A percentile compares a stretch with the other conserved stretches of the same genome.
Evolutionary conservation across 2,329 filamentous ascomycete genomes (phyloP).

Genomic region (Seiridium unicorne): DNA sequence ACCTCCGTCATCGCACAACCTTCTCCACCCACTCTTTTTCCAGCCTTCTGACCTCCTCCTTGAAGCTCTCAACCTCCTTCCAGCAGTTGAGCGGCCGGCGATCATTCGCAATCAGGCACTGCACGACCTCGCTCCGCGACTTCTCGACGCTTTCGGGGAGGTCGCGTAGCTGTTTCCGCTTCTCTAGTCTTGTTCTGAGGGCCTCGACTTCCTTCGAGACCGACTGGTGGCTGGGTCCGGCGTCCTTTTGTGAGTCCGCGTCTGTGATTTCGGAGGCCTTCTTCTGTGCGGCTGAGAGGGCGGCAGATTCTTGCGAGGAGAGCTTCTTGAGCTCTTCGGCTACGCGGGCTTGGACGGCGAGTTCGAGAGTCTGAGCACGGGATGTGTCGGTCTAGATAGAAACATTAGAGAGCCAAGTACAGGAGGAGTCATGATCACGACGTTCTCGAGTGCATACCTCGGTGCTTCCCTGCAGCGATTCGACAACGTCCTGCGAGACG

Average conservation of each 20-base stretch:
- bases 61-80: conserved; percentile 88
- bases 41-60: conserved; percentile 80
- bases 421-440: conserved; percentile 3
- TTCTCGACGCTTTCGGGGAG: conserved; percentile 70
- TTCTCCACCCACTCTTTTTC: conserved; percentile 88
- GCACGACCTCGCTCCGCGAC: conserved; percentile 73
- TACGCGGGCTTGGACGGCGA: conserved; percentile 85
- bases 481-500: conserved; percentile 77
- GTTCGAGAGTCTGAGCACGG: conserved; percentile 78
- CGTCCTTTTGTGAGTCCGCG: conserved; percentile 23
- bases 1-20: conserved; percentile 48
- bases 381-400: conserved; percentile 76
- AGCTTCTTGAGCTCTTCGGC: conserved; percentile 81
- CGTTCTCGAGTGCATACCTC: conserved; percentile 58
- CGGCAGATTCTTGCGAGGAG: conserved; percentile 65
- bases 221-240: conserved; percentile 37
- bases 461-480: conserved; percentile 78
- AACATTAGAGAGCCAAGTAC: conserved; percentile 1
- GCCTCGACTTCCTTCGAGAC: conserved; percentile 60
- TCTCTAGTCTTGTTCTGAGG: conserved; percentile 58
- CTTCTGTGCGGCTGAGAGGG: conserved; percentile 67
- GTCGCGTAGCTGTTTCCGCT: conserved; percentile 63
- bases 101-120: conserved; percentile 81
- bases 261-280: conserved; percentile 37
- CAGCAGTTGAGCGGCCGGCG: conserved; percentile 90